Evolutionary conservation across 768 basidiomycete genomes (phyloP), one percentile per base, ranked within the genome.

Genomic region (Leccinum boreale): DNA sequence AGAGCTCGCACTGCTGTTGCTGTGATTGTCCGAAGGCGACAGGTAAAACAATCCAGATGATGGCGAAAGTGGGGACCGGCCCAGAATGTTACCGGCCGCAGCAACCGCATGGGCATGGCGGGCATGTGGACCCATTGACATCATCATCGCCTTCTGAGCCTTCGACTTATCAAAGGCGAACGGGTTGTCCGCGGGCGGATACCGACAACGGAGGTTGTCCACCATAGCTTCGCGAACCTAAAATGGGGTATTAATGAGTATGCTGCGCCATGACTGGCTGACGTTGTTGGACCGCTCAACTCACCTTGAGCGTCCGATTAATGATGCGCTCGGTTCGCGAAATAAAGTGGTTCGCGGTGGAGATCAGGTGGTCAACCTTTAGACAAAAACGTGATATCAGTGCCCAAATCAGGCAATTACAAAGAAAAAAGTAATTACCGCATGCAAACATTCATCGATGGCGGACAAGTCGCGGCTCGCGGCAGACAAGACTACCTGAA

Each of bases 361-460:
- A 71, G 55, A 86, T 77, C 65, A 83, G 79, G 58, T 85, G 76
- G 50, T 85, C 81, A 15, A 83, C 82, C 84, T 87, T 23, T 42
- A 45, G 24, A 44, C 23, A 47, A 14, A 31, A 50, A 55, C 62
- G 24, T 21, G 44, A 36, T 39, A 31, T 63, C 19, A 56, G 58
- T 6, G 53, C 51, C 59, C 15, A 19, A 57, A 56, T 42, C 47
- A 49, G 56, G 52, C 24, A 52, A 62, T 14, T 11, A 24, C 46
- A 61, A 59, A 59, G 58, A 51, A 8, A 51, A 8, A 55, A 70
- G 58, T 28, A 72, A 78, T 70, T 69, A 88, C 87, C 57, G 78
- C 74, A 54, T 76, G 73, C 61, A 88, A 72, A 55, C 76, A 79
- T 46, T 82, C 79, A 35, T 80, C 77, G 50, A 89, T 83, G 33